phyloP scores from a whole-genome alignment of 1,284 basidiomycete species.

The Mixia osmundae region DNA sequence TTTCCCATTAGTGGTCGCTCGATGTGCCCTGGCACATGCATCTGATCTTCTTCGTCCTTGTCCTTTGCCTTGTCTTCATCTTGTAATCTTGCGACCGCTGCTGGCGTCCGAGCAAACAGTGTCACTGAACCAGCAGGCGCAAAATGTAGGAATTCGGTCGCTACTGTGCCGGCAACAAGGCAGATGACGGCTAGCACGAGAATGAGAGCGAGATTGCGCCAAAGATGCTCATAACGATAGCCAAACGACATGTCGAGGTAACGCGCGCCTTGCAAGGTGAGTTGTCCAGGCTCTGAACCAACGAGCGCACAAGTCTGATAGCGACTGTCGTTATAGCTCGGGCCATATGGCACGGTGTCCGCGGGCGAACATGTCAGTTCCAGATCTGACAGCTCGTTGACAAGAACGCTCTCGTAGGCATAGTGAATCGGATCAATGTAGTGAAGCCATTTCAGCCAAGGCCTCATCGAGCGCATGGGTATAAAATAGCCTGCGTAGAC shows the following conservation, averaged over 20 bases:
- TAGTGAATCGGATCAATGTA: too few species aligned
- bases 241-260: constrained; percentile 6
- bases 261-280: constrained; percentile 1
- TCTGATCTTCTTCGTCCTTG: neutral
- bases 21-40: too few species aligned
- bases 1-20: too few species aligned
- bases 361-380: too few species aligned
- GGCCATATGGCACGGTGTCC: too few species aligned
- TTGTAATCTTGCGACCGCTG: neutral
- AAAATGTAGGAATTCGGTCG: constrained; percentile 6
- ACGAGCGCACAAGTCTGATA: constrained; percentile 4
- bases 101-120: neutral
- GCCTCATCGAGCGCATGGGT: too few species aligned
- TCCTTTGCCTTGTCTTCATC: neutral
- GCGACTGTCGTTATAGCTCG: too few species aligned
- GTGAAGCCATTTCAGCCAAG: too few species aligned
- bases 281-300: constrained; percentile 4
- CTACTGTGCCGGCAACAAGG: constrained; percentile 3
- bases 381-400: too few species aligned
- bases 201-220: constrained; percentile 7
- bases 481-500: too few species aligned
- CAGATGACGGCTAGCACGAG: constrained; percentile 2
- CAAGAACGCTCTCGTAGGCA: too few species aligned
- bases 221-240: constrained; percentile 5
- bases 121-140: constrained; percentile 1